phyloP scores from a whole-genome alignment of 768 basidiomycete genomes.

The Tulasnella sp. region DNA sequence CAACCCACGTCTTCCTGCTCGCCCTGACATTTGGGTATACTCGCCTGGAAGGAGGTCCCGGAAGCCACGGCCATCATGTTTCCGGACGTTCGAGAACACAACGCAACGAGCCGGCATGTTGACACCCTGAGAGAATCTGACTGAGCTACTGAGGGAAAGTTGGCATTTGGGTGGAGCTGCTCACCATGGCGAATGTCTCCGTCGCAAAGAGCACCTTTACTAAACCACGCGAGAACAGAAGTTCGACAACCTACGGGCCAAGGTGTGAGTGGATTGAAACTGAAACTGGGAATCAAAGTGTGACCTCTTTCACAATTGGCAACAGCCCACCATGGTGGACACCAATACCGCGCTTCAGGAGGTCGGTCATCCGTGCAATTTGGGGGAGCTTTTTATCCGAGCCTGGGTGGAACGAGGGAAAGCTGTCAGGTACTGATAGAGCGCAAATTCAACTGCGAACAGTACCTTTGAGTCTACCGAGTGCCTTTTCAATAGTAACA shows the following conservation, averaged over 20 bases:
- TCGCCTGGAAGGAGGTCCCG: constrained; percentile 88
- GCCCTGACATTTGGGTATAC: constrained; percentile 99
- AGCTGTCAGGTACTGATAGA: neutral
- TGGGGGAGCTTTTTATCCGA: constrained; percentile 93
- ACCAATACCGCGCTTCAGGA: constrained; percentile 91
- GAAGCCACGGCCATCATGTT: constrained; percentile 93
- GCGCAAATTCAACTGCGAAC: constrained; percentile 30
- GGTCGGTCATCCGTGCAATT: constrained; percentile 84
- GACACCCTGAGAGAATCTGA: constrained; percentile 71
- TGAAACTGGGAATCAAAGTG: constrained; percentile 36
- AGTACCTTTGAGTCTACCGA: constrained; percentile 86
- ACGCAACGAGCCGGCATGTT: constrained; percentile 99
- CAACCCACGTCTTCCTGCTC: constrained; percentile 93
- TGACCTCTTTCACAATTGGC: constrained; percentile 94
- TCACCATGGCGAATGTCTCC: constrained; percentile 98
- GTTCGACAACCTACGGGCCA: constrained; percentile 78
- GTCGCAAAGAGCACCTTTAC: constrained; percentile 98
- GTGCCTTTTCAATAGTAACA: constrained; percentile 87
- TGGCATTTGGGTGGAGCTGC: no score
- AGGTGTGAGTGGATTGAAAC: constrained; percentile 19
- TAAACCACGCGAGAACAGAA: constrained; percentile 91
- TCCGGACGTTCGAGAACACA: constrained; percentile 91
- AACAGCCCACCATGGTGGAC: constrained; percentile 97
- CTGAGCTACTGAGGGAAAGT: neutral
- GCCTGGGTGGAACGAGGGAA: constrained; percentile 51